These are phyloP conservation scores for Cochlearia excelsa DNA, from an alignment of 345 rosid genomes.

Conservation along the genomic window DNA sequence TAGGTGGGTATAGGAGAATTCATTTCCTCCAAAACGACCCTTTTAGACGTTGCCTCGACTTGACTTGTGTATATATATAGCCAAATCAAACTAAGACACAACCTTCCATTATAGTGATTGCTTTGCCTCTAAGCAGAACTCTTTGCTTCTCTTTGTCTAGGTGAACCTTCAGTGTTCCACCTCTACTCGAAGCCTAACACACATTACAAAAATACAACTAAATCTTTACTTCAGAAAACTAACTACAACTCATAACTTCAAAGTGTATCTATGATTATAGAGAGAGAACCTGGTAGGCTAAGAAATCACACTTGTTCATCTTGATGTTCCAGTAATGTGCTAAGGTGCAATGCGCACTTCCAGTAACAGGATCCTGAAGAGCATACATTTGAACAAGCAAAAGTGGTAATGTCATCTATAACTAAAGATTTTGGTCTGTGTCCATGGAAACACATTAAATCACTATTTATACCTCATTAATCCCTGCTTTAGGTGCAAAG, in stretches of 20 bases:
- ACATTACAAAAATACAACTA: neutral
- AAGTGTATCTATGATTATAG: neutral
- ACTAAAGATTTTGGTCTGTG: neutral
- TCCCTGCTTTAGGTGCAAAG: constrained; percentile 39
- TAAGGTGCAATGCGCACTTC: constrained; percentile 79
- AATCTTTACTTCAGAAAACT: constrained; percentile 1
- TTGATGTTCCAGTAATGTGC: constrained; percentile 66
- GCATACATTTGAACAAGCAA: neutral
- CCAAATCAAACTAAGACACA: constrained; percentile 42
- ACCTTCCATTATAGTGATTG: constrained; percentile 64
- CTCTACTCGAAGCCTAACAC: constrained; percentile 57
- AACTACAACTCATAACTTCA: neutral
- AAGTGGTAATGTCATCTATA: neutral
- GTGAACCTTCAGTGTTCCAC: constrained; percentile 52
- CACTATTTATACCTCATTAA: constrained; percentile 24
- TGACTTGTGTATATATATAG: no score
- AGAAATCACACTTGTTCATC: constrained; percentile 54
- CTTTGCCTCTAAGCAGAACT: constrained; percentile 62
- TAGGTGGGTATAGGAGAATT: no score
- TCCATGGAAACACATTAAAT: constrained; percentile 6
- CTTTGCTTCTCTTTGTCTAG: constrained; percentile 49
- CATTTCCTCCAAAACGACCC: no score
- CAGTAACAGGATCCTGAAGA: constrained; percentile 71
- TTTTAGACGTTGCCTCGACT: no score
- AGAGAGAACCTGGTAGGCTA: constrained; percentile 46